Conservation (phyloP, 2,329 filamentous ascomycete genomes). For the Knufia fluminis region DNA sequence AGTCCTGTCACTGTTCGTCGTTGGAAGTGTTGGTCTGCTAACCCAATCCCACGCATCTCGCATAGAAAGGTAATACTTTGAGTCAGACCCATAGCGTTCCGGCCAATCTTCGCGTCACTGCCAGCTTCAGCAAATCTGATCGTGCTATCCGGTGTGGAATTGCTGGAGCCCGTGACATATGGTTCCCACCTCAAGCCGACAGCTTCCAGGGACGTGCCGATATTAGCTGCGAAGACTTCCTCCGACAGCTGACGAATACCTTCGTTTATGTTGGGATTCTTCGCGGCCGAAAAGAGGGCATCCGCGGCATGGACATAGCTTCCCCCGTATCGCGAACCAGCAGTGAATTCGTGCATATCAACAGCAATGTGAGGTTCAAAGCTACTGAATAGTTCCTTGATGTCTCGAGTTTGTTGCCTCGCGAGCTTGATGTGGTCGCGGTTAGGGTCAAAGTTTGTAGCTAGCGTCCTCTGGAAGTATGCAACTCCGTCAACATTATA, state of each 20-base stretch:
- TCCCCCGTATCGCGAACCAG: conserved; percentile 5
- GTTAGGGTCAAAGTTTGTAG: conserved; percentile 10
- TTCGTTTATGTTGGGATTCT: conserved; percentile 11
- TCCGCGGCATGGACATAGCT: conserved; percentile 10
- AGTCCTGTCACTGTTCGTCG: conserved; percentile 9
- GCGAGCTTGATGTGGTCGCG: conserved; percentile 10
- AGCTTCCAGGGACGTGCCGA: conserved; percentile 8
- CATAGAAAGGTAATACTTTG: conserved; percentile 10
- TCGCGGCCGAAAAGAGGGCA: conserved; percentile 10
- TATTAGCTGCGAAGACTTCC: conserved; percentile 6
- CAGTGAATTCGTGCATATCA: conserved; percentile 12
- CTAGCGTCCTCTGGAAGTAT: conserved; percentile 8
- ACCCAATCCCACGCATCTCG: conserved; percentile 11
- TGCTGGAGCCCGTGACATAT: conserved; percentile 10
- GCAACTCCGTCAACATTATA: conserved; percentile 11
- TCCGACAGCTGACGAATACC: conserved; percentile 10
- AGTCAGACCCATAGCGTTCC: conserved; percentile 13
- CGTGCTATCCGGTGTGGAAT: neutral
- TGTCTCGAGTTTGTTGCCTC: conserved; percentile 7
- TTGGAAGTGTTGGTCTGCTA: conserved; percentile 13
- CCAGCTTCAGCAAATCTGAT: conserved; percentile 10
- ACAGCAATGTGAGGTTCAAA: conserved; percentile 10
- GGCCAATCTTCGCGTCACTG: conserved; percentile 11
- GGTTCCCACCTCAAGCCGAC: conserved; percentile 9
- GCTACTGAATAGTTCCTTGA: conserved; percentile 10